Conservation (phyloP, 1,284 basidiomycete genomes). For the Naganishia liquefaciens region DNA sequence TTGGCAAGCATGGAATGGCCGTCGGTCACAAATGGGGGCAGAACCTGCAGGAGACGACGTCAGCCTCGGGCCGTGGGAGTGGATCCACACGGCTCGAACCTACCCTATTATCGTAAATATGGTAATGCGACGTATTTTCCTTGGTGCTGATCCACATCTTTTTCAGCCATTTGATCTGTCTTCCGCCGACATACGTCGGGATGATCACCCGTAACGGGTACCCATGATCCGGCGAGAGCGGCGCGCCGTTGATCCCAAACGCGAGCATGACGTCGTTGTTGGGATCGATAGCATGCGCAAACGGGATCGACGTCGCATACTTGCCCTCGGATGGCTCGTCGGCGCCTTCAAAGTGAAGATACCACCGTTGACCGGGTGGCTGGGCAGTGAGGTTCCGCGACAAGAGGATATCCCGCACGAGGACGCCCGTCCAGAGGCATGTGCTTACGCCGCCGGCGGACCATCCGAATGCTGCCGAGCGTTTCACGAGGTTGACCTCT, state of each 20-base stretch:
- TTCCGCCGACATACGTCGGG: constrained; percentile 69
- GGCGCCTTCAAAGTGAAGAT: constrained; percentile 35
- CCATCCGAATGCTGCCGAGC: constrained; percentile 35
- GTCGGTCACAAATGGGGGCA: constrained; percentile 35
- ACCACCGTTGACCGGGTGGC: constrained; percentile 26
- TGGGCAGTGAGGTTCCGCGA: constrained; percentile 22
- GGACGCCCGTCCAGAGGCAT: constrained; percentile 34
- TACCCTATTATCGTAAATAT: constrained; percentile 25
- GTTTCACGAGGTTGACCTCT: constrained; percentile 37
- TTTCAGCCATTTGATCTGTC: constrained; percentile 78
- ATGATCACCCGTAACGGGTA: constrained; percentile 69
- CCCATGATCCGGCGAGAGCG: constrained; percentile 65
- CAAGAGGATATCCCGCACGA: constrained; percentile 33
- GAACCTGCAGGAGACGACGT: constrained; percentile 1
- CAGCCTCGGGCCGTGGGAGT: too few species aligned
- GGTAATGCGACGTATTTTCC: constrained; percentile 23
- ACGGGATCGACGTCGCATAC: constrained; percentile 36
- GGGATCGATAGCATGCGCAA: constrained; percentile 34
- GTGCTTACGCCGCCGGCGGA: constrained; percentile 32
- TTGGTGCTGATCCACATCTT: constrained; percentile 30
- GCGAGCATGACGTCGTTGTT: constrained; percentile 36
- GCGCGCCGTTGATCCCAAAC: constrained; percentile 62
- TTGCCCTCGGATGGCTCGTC: constrained; percentile 36
- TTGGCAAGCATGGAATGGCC: constrained; percentile 34
- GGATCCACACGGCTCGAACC: background rate